Conservation (phyloP, 2,329 filamentous ascomycete genomes). For the Paraphaeosphaeria sporulosa region DNA sequence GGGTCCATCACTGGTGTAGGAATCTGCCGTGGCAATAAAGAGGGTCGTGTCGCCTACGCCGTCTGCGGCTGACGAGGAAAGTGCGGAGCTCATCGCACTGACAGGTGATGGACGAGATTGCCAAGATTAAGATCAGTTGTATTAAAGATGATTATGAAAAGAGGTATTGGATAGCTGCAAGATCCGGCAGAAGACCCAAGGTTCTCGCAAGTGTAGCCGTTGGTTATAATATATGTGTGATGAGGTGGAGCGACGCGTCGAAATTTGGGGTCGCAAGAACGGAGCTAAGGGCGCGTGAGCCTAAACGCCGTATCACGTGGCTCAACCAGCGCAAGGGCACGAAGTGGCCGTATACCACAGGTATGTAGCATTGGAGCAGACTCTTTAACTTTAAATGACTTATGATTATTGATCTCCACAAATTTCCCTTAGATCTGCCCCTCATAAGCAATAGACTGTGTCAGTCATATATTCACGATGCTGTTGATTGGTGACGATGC, state of each 20-base stretch:
- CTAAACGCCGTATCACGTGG: conserved; percentile 18
- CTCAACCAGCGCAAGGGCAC: not conserved
- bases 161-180: not conserved
- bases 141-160: not conserved
- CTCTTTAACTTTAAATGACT: not conserved
- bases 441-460: not conserved
- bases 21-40: conserved; percentile 10
- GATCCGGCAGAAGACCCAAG: not conserved
- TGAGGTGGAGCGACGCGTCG: conserved; percentile 7
- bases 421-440: no score
- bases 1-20: conserved; percentile 26
- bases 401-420: not conserved
- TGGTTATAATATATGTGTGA: not conserved
- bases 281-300: conserved; percentile 17
- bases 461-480: no score
- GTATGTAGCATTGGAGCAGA: no score
- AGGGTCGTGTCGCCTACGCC: conserved; percentile 16
- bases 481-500: not conserved
- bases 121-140: not conserved
- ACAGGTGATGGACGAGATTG: not conserved
- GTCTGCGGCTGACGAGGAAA: not conserved
- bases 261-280: conserved; percentile 12
- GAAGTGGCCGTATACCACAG: no score
- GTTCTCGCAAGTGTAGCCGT: not conserved
- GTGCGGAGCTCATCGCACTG: not conserved